Base-by-base conservation (phyloP, 352 stramenopile species). In the Pythium chondricola region DNA sequence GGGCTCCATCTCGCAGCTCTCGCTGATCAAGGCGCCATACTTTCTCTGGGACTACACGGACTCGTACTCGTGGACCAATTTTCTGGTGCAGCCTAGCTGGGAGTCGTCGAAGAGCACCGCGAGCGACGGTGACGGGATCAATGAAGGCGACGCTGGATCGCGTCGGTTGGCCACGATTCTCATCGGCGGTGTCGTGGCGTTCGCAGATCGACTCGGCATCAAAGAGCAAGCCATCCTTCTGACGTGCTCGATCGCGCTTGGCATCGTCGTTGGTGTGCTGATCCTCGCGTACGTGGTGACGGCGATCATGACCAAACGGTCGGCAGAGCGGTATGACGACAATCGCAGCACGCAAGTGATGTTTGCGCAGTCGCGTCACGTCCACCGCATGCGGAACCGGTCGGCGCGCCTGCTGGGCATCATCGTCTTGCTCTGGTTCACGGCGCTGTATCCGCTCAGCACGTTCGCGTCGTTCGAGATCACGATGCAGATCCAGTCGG, bases 1-100 rank as follows among this genome's bases (percentile, higher is more conserved):
- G 67, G 57, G 68, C 33, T 70, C 71, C 2, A 51, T 81, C 1
- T 85, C 72, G 29, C 62, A 83, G 33, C 56, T 81, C n/a, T 83
- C 73, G 16, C 48, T 82, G n/a, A 46, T 80, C 24, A 83, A 86
- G 49, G 74, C 74, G 14, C 74, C 76, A 17, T 80, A 86, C 39
- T 82, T 78, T 57, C 52, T 83, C 7, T 80, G 69, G 65, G 68
- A 80, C 35, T 85, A 71, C 52, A 74, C 71, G 33, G 76, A 88
- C 47, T 74, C 71, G 18, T 82, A 86, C 29, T 56, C 74, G 13
- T 88, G 76, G 74, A 74, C 65, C 39, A 85, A 79, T 49, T 87
- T 85, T 33, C 50, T 86, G 29, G 56, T 85, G 2, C 45, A 57
- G 20, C 29, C 8, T 27, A 38, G 38, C 3, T 55, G 39, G 30